These are phyloP conservation scores for Astrephomene gubernaculifera DNA, from an alignment of 139 green algal species.

Conservation along the genomic window DNA sequence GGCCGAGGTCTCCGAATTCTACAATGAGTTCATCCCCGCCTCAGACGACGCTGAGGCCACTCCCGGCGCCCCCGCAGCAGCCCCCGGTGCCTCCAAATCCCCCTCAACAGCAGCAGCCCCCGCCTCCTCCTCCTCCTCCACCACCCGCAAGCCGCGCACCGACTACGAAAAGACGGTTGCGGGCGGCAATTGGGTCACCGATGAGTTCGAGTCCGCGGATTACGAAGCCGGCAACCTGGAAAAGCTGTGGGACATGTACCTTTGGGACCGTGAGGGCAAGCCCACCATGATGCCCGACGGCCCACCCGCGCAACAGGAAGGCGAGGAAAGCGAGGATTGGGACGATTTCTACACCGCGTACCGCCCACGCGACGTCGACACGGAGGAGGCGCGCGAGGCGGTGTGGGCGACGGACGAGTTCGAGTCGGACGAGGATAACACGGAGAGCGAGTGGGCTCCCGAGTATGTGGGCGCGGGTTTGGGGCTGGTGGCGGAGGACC, in stretches of 20 bases:
- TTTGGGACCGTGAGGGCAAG: slow-evolving; percentile 71
- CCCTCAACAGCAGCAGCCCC: background rate
- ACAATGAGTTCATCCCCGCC: slow-evolving; percentile 60
- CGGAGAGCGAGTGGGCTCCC: slow-evolving; percentile 70
- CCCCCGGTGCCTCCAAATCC: background rate
- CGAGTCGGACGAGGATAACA: slow-evolving; percentile 75
- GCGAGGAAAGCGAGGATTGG: slow-evolving; percentile 63
- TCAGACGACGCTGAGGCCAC: slow-evolving; percentile 36
- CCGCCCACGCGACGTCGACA: slow-evolving; percentile 60
- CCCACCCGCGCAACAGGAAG: slow-evolving; percentile 43
- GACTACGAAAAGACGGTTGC: slow-evolving; percentile 55
- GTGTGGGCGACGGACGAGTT: slow-evolving; percentile 77
- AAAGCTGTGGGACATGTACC: slow-evolving; percentile 64
- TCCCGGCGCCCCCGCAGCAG: background rate
- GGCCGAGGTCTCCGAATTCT: slow-evolving; percentile 57
- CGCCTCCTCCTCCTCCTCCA: too few relatives aligned
- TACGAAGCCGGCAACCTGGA: slow-evolving; percentile 74
- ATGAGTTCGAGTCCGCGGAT: slow-evolving; percentile 69
- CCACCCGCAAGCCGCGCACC: slow-evolving; percentile 22
- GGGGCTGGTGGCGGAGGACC: slow-evolving; percentile 66
- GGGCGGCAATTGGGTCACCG: slow-evolving; percentile 63
- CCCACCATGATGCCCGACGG: slow-evolving; percentile 68
- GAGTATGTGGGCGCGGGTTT: slow-evolving; percentile 73
- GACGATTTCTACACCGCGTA: slow-evolving; percentile 69
- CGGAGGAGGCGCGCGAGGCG: slow-evolving; percentile 66